Conservation (phyloP, 73 alveolate species). For the Paraurostyla sp. region DNA sequence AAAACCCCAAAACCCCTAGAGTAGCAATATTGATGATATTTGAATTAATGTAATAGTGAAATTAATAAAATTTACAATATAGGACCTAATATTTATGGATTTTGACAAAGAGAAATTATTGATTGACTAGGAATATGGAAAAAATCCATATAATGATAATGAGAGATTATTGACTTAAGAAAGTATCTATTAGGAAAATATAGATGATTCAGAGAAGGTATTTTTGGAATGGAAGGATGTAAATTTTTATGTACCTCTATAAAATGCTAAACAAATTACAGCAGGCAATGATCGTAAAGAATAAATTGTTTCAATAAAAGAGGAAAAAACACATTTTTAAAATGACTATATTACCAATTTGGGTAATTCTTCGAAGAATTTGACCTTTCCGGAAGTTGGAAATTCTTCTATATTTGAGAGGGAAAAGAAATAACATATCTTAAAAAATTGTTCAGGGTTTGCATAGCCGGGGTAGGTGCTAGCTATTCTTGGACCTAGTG, state of each 20-base stretch:
- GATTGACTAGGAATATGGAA: background rate
- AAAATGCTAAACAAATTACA: background rate
- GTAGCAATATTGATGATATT: too few species aligned
- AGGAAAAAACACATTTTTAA: too few species aligned
- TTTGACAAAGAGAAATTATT: background rate
- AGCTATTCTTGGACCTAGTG: slow-evolving; percentile 76
- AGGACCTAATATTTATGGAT: too few species aligned
- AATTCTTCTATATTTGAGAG: background rate
- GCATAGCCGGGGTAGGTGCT: slow-evolving; percentile 57
- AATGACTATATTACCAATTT: too few species aligned
- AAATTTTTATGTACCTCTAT: slow-evolving; percentile 4
- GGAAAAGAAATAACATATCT: background rate
- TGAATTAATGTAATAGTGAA: too few species aligned
- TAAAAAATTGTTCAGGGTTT: slow-evolving; percentile 51
- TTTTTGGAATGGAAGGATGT: slow-evolving; percentile 6
- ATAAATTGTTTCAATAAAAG: too few species aligned
- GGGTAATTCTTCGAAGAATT: background rate
- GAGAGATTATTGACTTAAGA: background rate
- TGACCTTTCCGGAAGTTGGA: background rate
- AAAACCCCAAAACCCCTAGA: too few species aligned
- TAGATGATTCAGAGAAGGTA: slow-evolving; percentile 1
- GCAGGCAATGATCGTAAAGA: too few species aligned
- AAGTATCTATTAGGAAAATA: background rate
- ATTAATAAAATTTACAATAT: too few species aligned
- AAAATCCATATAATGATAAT: background rate